Percentiles rank a stretch among this genome's conserved stretches.
These are phyloP conservation scores for Melaleuca quinquenervia DNA, from an alignment of 345 rosid species.

Conservation along the genomic window DNA sequence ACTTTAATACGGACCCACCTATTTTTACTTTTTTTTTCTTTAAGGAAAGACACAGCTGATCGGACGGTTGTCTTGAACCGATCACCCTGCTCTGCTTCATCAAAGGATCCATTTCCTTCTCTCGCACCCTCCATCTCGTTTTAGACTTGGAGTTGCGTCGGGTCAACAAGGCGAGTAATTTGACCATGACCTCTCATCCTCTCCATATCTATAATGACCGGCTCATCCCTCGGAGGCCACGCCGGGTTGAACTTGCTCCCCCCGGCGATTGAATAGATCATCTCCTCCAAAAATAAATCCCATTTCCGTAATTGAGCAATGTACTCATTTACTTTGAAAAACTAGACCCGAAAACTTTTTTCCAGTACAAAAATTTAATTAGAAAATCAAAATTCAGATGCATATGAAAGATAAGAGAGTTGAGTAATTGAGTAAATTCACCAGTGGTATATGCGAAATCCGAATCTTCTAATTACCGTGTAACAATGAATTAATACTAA, in stretches of 20 bases:
- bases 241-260: no score
- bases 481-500: background rate
- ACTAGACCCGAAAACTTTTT: background rate
- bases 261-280: background rate
- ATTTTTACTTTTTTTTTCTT: no score
- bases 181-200: background rate
- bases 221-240: background rate
- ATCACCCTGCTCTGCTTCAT: no score
- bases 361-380: background rate
- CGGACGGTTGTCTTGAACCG: no score
- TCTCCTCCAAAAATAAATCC: background rate
- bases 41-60: no score
- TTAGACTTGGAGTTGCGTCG: background rate
- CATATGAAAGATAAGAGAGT: background rate
- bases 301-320: background rate
- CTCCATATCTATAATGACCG: background rate
- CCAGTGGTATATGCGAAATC: background rate
- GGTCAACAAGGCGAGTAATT: background rate
- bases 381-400: background rate
- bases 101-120: no score
- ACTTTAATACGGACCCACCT: no score
- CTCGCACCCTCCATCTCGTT: slow-evolving; percentile 13
- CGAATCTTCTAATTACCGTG: background rate
- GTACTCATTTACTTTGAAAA: background rate
- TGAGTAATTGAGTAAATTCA: background rate